Conservation (phyloP, 139 green algal species). For the Gonium pectorale region DNA sequence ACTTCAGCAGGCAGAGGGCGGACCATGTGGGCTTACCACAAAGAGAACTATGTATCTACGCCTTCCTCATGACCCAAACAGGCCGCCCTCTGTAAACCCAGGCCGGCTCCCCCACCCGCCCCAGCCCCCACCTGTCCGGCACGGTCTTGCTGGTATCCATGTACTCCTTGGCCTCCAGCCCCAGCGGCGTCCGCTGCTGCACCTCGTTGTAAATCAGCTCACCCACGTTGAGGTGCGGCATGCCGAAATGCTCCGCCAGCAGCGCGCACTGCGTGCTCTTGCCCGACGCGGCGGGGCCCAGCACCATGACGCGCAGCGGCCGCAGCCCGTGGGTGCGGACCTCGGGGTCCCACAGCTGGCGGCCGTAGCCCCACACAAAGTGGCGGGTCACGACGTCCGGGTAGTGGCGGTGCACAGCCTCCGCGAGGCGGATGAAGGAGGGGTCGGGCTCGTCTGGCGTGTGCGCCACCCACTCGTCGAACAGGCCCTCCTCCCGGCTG, state of each 20-base stretch:
- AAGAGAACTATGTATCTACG: too few species aligned
- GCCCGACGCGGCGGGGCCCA: constrained; percentile 74
- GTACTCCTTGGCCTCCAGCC: constrained; percentile 72
- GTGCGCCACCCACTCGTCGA: constrained; percentile 60
- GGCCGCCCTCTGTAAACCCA: too few species aligned
- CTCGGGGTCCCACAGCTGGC: constrained; percentile 74
- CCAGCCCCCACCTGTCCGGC: constrained; percentile 60
- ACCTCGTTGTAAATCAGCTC: constrained; percentile 77
- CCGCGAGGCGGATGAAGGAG: constrained; percentile 57
- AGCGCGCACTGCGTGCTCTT: constrained; percentile 73
- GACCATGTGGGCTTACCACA: too few species aligned
- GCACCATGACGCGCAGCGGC: constrained; percentile 70
- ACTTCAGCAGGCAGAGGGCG: too few species aligned
- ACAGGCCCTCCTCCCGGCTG: constrained; percentile 42
- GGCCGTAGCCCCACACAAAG: constrained; percentile 84
- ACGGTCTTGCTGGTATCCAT: constrained; percentile 80
- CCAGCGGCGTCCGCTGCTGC: constrained; percentile 57
- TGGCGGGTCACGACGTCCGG: constrained; percentile 58
- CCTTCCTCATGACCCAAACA: too few species aligned
- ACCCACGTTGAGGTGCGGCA: constrained; percentile 73
- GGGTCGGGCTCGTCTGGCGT: constrained; percentile 41
- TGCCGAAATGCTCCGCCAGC: constrained; percentile 54
- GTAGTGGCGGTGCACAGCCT: constrained; percentile 69
- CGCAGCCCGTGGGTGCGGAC: constrained; percentile 66
- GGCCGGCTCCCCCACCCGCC: background rate